A percentile compares a stretch with the other conserved stretches of the same genome.
Conservation (phyloP, 495 filamentous ascomycete genomes). For the Penicillium verhagenii region DNA sequence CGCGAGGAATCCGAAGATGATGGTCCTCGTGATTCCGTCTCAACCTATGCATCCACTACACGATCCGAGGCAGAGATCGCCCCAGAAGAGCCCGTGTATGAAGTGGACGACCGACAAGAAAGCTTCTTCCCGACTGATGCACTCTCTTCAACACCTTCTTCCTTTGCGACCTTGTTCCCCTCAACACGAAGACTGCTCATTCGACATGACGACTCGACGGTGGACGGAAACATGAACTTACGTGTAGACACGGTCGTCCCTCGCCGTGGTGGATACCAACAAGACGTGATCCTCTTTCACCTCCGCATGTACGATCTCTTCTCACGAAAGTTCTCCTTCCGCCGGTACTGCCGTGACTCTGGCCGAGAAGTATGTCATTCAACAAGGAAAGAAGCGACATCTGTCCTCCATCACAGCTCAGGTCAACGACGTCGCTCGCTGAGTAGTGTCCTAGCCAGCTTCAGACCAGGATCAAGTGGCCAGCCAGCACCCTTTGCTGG, state of each 20-base stretch:
- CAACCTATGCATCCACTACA: constrained; percentile 77
- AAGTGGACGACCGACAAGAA: constrained; percentile 64
- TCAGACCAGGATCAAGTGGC: constrained; percentile 57
- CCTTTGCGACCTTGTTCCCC: constrained; percentile 86
- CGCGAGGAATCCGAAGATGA: constrained; percentile 2
- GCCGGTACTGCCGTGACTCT: constrained; percentile 89
- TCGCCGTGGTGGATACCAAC: constrained; percentile 50
- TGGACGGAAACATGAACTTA: constrained; percentile 97
- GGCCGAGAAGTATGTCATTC: constrained; percentile 92
- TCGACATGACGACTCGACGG: constrained; percentile 85
- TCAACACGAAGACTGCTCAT: constrained; percentile 77
- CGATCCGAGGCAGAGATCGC: constrained; percentile 59
- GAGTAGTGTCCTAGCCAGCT: constrained; percentile 68
- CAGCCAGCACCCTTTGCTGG: constrained; percentile 13
- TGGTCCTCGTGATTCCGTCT: constrained; percentile 63
- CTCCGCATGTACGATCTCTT: constrained; percentile 92
- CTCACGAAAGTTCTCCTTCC: constrained; percentile 82
- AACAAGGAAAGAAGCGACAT: constrained; percentile 63
- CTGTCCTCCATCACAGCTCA: constrained; percentile 48
- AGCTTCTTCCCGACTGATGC: constrained; percentile 60
- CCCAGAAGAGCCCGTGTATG: constrained; percentile 54
- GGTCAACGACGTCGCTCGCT: constrained; percentile 64
- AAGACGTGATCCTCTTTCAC: constrained; percentile 85
- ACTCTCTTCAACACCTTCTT: constrained; percentile 71
- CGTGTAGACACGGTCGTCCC: constrained; percentile 77